phyloP scores from a whole-genome alignment of 2,329 filamentous ascomycete genomes.

The Cercospora janseana region DNA sequence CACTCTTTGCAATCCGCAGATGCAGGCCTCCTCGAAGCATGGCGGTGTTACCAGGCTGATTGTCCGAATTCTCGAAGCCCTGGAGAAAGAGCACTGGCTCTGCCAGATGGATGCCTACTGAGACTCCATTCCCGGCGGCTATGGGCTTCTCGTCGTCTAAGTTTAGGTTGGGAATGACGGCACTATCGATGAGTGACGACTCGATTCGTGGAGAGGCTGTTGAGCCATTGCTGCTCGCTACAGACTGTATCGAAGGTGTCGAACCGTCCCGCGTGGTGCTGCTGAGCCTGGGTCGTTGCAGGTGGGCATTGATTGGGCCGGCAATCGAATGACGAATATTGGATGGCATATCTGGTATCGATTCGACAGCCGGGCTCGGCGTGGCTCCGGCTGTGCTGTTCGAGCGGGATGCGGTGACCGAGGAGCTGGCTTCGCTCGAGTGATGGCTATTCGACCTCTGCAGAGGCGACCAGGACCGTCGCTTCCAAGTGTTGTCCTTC shows the following conservation, averaged over 20 bases:
- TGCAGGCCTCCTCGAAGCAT: slow-evolving; percentile 82
- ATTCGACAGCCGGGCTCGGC: not conserved
- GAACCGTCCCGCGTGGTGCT: slow-evolving; percentile 43
- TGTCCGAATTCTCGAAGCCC: slow-evolving; percentile 71
- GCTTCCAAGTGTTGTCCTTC: slow-evolving; percentile 27
- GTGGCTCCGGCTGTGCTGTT: slow-evolving; percentile 13
- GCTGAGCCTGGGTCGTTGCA: slow-evolving; percentile 43
- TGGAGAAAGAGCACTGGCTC: slow-evolving; percentile 79
- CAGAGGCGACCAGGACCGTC: slow-evolving; percentile 35
- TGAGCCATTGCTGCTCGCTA: slow-evolving; percentile 16
- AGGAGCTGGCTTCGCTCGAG: slow-evolving; percentile 22
- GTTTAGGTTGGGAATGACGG: slow-evolving; percentile 32
- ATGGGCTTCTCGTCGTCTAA: slow-evolving; percentile 63
- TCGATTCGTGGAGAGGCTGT: slow-evolving; percentile 22
- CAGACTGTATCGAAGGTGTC: slow-evolving; percentile 18
- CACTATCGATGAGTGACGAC: slow-evolving; percentile 23
- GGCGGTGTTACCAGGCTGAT: slow-evolving; percentile 66
- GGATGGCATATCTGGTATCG: slow-evolving; percentile 39
- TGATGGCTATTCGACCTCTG: slow-evolving; percentile 27
- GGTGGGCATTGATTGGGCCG: slow-evolving; percentile 41
- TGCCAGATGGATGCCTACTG: slow-evolving; percentile 69
- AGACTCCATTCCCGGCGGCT: slow-evolving; percentile 73
- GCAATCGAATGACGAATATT: slow-evolving; percentile 42
- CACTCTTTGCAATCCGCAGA: slow-evolving; percentile 78
- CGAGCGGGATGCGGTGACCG: not conserved